These are phyloP conservation scores for Globisporangium iwayamae DNA, from an alignment of 352 stramenopile genomes.

Conservation along the genomic window DNA sequence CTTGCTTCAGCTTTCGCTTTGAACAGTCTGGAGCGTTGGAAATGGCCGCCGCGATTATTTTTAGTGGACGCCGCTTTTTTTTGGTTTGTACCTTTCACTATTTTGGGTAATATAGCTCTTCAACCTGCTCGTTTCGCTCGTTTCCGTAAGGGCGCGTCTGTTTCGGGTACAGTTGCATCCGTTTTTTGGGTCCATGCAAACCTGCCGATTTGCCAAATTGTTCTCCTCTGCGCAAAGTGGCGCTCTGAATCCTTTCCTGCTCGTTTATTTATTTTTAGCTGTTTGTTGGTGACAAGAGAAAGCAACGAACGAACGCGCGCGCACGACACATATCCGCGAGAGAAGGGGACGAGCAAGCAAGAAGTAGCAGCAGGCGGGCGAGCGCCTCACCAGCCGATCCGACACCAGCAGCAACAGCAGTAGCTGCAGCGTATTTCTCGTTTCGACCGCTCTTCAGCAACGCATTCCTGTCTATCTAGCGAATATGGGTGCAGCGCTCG, in stretches of 20 bases:
- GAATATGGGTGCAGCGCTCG: slow-evolving; percentile 55
- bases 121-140: not conserved
- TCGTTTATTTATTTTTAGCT: slow-evolving; percentile 9
- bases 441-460: not conserved
- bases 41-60: not conserved
- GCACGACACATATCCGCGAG: not conserved
- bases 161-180: not conserved
- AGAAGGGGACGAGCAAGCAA: not conserved
- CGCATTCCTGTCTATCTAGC: not conserved
- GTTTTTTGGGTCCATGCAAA: not conserved
- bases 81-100: not conserved
- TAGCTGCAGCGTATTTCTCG: not conserved
- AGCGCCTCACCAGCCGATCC: not conserved
- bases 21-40: not conserved
- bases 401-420: too few species aligned
- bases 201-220: not conserved
- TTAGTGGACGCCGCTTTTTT: slow-evolving; percentile 9
- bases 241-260: slow-evolving; percentile 13
- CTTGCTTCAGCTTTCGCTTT: not conserved
- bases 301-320: not conserved
- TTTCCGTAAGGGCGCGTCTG: not conserved
- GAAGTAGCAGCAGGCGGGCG: too few species aligned
- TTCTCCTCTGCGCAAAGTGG: not conserved
- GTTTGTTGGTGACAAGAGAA: not conserved
- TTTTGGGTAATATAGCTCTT: not conserved